phyloP scores from a whole-genome alignment of 225 moss, liverwort and hornwort species.

The Bryum argenteum region DNA sequence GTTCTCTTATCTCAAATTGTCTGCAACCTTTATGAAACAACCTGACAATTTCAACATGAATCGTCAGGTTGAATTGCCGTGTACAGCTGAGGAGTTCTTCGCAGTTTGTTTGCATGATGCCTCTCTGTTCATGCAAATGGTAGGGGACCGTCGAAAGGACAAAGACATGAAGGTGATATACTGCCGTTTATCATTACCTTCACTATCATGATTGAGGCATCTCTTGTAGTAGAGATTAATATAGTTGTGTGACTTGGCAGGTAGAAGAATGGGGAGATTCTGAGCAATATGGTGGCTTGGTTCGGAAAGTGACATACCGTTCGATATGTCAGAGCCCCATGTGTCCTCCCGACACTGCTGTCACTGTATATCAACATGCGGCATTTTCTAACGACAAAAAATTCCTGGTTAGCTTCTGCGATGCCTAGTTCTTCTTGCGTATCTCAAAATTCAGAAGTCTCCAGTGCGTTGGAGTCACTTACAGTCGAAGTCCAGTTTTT shows the following conservation, averaged over 20 bases:
- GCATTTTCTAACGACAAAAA: constrained; percentile 64
- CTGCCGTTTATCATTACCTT: constrained; percentile 5
- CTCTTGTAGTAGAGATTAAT: constrained; percentile 12
- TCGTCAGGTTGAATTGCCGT: constrained; percentile 71
- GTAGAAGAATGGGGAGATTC: constrained; percentile 69
- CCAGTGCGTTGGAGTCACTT: background rate
- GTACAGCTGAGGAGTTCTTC: constrained; percentile 69
- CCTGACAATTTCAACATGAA: constrained; percentile 20
- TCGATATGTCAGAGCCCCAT: constrained; percentile 80
- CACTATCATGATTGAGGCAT: constrained; percentile 9
- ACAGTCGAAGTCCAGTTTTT: constrained; percentile 6
- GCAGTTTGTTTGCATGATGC: constrained; percentile 54
- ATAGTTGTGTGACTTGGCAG: constrained; percentile 39
- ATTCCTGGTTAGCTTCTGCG: constrained; percentile 56
- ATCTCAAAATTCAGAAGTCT: constrained; percentile 1
- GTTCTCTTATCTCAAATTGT: constrained; percentile 2
- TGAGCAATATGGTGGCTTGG: constrained; percentile 68
- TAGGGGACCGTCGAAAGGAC: constrained; percentile 65
- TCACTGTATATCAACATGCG: constrained; percentile 87
- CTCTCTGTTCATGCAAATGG: constrained; percentile 63
- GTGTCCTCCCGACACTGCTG: constrained; percentile 93
- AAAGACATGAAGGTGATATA: constrained; percentile 57
- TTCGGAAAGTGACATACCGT: constrained; percentile 77
- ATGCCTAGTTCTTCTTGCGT: constrained; percentile 4
- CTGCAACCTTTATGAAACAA: background rate